Evolutionary conservation across 345 rosid species (phyloP), one percentile per base, ranked within the genome.

Genomic region (Salix viminalis): DNA sequence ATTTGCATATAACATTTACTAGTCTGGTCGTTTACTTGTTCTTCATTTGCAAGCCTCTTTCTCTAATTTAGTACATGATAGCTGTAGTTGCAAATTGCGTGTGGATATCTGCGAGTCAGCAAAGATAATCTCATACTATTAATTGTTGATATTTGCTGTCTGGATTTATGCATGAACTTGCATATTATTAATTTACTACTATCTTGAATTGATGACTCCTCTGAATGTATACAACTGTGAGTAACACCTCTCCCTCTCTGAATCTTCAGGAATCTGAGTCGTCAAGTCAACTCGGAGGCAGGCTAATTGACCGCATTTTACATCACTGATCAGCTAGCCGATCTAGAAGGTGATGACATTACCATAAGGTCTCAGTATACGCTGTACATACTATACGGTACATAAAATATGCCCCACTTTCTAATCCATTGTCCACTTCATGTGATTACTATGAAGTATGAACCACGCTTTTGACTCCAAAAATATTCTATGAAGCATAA

Each of bases 181-280:
- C 56, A 66, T 56, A 32, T 19, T 6, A 65, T 61, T 16, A 73
- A 76, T 13, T 6, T 11, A 18, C 30, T 28, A 30, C 44, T 7
- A 56, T 3, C 36, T 21, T 36, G 41, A 39, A 13, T 18, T 48
- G 23, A 21, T 65, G 44, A 21, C 11, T 74, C 28, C 42, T 65
- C 34, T 28, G 4, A 16, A 48, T 56, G 74, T 8, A 15, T 12
- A 39, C 13, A 41, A 41, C 44, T 2, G 44, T 2, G 10, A 41
- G 46, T 2, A 41, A 2, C 46, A 41, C 9, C 44, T 41, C 44
- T 41, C 44, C 7, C 41, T 34, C 46, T 41, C 46, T 11, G 46
- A 41, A 41, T 41, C 46, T 10, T 12, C 39, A 78, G 81, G 79
- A 80, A 71, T n/a, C 77, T 69, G 65, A 62, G 50, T 21, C 48